A percentile compares a stretch with the other conserved stretches of the same genome.
Evolutionary conservation across 495 filamentous ascomycete species (phyloP).

Genomic region (Hyaloscypha variabilis): DNA sequence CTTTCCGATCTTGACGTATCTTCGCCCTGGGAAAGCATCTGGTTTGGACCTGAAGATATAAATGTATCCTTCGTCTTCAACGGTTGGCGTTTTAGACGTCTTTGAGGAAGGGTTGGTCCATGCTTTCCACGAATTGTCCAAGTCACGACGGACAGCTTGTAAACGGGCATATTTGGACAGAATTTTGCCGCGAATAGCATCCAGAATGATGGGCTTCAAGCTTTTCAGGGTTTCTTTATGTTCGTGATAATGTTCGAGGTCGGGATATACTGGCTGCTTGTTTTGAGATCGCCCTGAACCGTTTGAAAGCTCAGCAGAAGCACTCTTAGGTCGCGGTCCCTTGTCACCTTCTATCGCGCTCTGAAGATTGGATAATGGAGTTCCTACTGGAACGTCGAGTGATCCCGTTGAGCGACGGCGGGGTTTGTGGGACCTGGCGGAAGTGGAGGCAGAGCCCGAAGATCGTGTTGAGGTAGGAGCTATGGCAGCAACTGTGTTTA

Average conservation of each 20-base stretch:
- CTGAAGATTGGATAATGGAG: not conserved
- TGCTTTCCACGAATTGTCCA: not conserved
- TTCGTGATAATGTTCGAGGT: not conserved
- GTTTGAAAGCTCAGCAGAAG: not conserved
- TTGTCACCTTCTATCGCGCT: not conserved
- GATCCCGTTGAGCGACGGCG: not conserved
- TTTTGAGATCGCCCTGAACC: not conserved
- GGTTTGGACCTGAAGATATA: not conserved
- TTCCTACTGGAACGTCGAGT: not conserved
- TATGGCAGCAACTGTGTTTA: not conserved
- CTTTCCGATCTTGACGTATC: not conserved
- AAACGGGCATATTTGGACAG: not conserved
- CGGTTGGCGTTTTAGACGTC: not conserved
- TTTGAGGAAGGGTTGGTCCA: not conserved
- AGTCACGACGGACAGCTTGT: not conserved
- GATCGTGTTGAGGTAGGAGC: not conserved
- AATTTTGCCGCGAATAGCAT: not conserved
- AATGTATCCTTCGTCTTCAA: not conserved
- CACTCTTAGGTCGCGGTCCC: not conserved
- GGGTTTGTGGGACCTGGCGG: not conserved
- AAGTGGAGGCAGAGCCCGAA: not conserved
- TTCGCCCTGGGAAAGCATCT: not conserved
- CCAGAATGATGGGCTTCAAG: not conserved
- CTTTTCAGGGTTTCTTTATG: not conserved
- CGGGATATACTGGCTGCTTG: not conserved